Conservation (phyloP, 78 protist genomes). For the Dictyostelium firmibasis region DNA sequence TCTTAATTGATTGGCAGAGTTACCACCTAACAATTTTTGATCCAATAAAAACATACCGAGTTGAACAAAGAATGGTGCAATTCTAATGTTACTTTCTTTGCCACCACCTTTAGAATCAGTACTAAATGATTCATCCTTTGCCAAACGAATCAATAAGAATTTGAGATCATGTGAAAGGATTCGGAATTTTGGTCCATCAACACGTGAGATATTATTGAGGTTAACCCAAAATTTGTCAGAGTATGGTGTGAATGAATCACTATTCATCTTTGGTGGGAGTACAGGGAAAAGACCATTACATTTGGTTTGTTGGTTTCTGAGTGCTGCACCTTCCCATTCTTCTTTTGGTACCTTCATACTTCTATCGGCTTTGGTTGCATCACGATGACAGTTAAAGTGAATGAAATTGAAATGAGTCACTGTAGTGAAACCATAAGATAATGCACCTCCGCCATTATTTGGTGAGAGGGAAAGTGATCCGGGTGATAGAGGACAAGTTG, state of each 20-base stretch:
- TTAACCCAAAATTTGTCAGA: slow-evolving; percentile 42
- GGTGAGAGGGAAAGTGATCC: not conserved
- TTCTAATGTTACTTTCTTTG: slow-evolving; percentile 77
- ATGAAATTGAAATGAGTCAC: slow-evolving; percentile 90
- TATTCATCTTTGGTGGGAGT: slow-evolving; percentile 46
- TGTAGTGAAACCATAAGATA: slow-evolving; percentile 53
- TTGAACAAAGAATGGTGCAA: slow-evolving; percentile 82
- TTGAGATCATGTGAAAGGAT: slow-evolving; percentile 79
- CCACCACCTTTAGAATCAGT: slow-evolving; percentile 86
- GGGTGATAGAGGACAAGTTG: not conserved
- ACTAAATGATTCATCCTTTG: slow-evolving; percentile 77
- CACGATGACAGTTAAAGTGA: slow-evolving; percentile 89
- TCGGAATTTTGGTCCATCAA: slow-evolving; percentile 65
- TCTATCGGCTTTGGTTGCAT: slow-evolving; percentile 86
- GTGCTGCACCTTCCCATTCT: slow-evolving; percentile 94
- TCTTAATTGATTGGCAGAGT: slow-evolving; percentile 15
- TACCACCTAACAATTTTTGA: slow-evolving; percentile 6
- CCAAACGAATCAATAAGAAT: slow-evolving; percentile 38
- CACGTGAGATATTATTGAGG: not conserved
- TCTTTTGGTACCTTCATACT: slow-evolving; percentile 63
- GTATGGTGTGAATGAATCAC: slow-evolving; percentile 26
- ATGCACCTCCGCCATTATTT: not conserved
- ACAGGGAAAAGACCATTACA: slow-evolving; percentile 91
- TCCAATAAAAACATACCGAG: slow-evolving; percentile 80
- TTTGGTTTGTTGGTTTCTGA: slow-evolving; percentile 87